A percentile compares a stretch with the other conserved stretches of the same genome.
Conservation (phyloP, 148 eudicot species). For the Diospyros kaki region DNA sequence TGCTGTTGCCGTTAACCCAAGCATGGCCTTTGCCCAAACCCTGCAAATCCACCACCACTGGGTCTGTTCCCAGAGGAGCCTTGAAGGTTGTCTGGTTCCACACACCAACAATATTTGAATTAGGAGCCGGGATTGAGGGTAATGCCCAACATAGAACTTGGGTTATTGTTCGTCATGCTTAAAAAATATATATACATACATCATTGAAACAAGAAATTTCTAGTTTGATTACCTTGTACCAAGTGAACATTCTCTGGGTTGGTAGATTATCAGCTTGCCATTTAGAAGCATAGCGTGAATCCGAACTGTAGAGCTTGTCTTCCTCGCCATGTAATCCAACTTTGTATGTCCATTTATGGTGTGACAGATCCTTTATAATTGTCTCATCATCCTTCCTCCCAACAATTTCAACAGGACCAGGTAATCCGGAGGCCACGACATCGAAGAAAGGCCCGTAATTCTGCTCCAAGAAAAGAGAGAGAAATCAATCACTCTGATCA, state of each 20-base stretch:
- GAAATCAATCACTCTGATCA: neutral
- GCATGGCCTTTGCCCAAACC: conserved; percentile 51
- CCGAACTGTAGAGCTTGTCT: conserved; percentile 14
- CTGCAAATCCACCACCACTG: conserved; percentile 34
- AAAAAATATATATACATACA: neutral
- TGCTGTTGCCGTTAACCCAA: conserved; percentile 48
- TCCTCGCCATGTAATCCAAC: conserved; percentile 32
- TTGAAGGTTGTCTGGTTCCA: conserved; percentile 34
- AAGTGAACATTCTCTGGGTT: conserved; percentile 27
- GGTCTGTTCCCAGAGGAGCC: conserved; percentile 43
- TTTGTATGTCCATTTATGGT: conserved; percentile 44
- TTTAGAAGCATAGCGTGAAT: conserved; percentile 2
- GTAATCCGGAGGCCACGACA: conserved; percentile 24
- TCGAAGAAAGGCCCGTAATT: conserved; percentile 53
- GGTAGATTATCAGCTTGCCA: conserved; percentile 31
- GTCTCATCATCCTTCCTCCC: conserved; percentile 38
- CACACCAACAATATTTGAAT: neutral
- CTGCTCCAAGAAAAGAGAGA: conserved; percentile 14
- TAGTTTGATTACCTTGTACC: conserved; percentile 42
- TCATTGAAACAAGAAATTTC: neutral
- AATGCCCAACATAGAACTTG: too few relatives aligned
- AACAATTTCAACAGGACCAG: conserved; percentile 44
- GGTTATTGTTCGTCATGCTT: too few relatives aligned
- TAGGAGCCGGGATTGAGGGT: too few relatives aligned
- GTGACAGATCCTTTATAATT: conserved; percentile 35